phyloP scores from a whole-genome alignment of 176 grass and related monocot genomes.

The Stipa capillata region DNA sequence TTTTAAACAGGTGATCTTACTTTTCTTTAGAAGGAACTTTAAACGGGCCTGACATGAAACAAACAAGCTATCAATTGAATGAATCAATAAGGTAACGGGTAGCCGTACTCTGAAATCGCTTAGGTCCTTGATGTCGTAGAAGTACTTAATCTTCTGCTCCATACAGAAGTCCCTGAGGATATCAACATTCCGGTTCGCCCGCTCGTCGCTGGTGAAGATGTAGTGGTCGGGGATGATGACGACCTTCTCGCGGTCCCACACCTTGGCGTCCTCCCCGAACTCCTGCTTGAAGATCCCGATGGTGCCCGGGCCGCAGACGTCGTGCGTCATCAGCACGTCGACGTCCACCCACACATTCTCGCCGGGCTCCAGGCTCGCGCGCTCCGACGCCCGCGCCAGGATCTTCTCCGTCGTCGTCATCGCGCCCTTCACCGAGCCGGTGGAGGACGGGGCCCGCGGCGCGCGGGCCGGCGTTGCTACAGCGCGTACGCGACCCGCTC shows the following conservation, averaged over 20 bases:
- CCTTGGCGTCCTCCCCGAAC: constrained; percentile 82
- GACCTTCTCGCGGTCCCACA: constrained; percentile 92
- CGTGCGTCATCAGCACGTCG: constrained; percentile 97
- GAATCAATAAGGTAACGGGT: not conserved
- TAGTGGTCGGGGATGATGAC: constrained; percentile 96
- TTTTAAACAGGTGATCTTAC: not conserved
- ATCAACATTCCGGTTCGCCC: constrained; percentile 89
- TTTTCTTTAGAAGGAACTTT: not conserved
- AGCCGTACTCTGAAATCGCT: constrained; percentile 58
- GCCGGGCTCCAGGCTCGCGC: constrained; percentile 60
- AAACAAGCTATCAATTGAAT: not conserved
- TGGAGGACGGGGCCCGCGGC: constrained; percentile 52
- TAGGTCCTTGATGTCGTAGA: constrained; percentile 90
- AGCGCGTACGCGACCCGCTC: constrained; percentile 30
- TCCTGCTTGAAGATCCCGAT: constrained; percentile 91
- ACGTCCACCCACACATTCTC: constrained; percentile 97
- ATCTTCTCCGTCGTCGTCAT: constrained; percentile 99
- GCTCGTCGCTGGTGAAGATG: constrained; percentile 84
- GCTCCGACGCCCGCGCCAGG: constrained; percentile 71
- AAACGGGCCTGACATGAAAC: not conserved
- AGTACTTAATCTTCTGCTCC: constrained; percentile 93
- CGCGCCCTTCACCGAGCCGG: constrained; percentile 69
- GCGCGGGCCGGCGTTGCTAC: constrained; percentile 48
- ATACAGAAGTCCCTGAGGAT: constrained; percentile 75
- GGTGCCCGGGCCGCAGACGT: constrained; percentile 70